Conservation (phyloP, 192 early-diverging fungal genomes). For the Coemansia sp. region DNA sequence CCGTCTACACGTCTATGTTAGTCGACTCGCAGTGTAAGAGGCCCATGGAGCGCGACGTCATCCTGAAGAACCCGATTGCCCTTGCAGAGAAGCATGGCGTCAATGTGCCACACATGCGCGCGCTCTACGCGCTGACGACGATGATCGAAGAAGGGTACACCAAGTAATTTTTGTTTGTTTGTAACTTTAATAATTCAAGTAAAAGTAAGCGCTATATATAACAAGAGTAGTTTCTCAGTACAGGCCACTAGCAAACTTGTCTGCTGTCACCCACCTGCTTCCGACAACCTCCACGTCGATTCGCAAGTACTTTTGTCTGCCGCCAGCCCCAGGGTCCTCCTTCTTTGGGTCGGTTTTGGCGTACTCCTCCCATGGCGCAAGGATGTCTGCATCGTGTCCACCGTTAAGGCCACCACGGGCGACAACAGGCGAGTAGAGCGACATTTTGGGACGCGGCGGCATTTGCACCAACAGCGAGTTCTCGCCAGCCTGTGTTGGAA, state of each 20-base stretch:
- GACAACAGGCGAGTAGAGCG: conserved; percentile 46
- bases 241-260: conserved; percentile 46
- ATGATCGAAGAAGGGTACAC: conserved; percentile 41
- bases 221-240: conserved; percentile 11
- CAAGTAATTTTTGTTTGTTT: too few species aligned
- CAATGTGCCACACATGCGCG: conserved; percentile 42
- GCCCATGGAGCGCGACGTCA: conserved; percentile 50
- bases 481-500: conserved; percentile 15
- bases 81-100: conserved; percentile 41
- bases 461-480: not conserved
- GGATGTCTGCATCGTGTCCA: not conserved
- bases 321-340: not conserved
- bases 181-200: too few species aligned
- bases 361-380: conserved; percentile 49
- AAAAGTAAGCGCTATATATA: too few species aligned
- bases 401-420: not conserved
- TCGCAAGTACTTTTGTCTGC: conserved; percentile 58
- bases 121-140: conserved; percentile 41
- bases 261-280: conserved; percentile 49
- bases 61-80: conserved; percentile 45
- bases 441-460: conserved; percentile 32
- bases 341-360: conserved; percentile 10
- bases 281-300: conserved; percentile 74
- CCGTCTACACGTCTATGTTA: conserved; percentile 50
- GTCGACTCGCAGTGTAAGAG: conserved; percentile 50